Evolutionary conservation across 257 asterid genomes (phyloP).

Genomic region (Solanum rostratum): DNA sequence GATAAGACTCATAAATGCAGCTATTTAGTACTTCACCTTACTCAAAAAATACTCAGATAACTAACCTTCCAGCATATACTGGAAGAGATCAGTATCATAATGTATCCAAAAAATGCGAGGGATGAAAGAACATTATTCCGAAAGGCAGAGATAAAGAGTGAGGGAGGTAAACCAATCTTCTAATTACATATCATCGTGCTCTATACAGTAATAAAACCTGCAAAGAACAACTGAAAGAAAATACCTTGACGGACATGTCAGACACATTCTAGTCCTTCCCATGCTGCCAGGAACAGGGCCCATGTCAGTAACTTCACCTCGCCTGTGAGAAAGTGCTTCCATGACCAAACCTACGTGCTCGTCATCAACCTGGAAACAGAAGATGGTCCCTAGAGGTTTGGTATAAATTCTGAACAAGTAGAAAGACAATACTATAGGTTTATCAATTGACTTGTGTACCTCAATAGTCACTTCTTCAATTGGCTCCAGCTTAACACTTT

Average conservation of each 20-base stretch:
- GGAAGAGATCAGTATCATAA: not conserved
- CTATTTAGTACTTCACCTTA: not conserved
- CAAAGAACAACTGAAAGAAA: conserved; percentile 7
- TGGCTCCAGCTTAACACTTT: conserved; percentile 80
- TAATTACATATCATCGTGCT: not conserved
- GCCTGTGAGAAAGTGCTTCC: conserved; percentile 97
- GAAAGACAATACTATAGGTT: not conserved
- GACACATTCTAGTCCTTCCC: conserved; percentile 83
- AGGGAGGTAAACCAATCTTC: not conserved
- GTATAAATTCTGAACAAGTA: not conserved
- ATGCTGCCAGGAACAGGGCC: conserved; percentile 89
- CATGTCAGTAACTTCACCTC: conserved; percentile 88
- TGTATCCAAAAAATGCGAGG: not conserved
- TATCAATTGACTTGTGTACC: conserved; percentile 26
- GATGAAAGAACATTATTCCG: not conserved
- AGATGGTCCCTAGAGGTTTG: conserved; percentile 1
- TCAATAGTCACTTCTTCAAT: conserved; percentile 99
- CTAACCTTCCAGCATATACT: not conserved
- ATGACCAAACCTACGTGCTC: conserved; percentile 89
- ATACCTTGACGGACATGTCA: conserved; percentile 95
- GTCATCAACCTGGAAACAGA: conserved; percentile 63
- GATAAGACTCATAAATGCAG: not conserved
- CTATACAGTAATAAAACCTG: not conserved
- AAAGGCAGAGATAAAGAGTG: not conserved
- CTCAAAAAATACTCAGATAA: not conserved